Percentiles rank a stretch among this genome's conserved stretches.
Conservation (phyloP, 2,329 filamentous ascomycete genomes). For the Myriosclerotinia duriaeana region DNA sequence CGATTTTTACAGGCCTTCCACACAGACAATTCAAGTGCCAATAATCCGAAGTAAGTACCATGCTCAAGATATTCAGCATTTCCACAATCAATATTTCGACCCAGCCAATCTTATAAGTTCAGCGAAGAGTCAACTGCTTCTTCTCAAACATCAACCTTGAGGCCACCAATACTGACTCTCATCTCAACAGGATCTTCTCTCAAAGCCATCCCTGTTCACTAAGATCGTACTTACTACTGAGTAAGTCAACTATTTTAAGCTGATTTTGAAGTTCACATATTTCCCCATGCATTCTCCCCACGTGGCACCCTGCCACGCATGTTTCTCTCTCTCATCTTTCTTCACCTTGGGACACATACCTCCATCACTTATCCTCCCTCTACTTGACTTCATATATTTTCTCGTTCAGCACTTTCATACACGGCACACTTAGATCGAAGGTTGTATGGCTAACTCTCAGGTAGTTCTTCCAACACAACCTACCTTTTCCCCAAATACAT, state of each 20-base stretch:
- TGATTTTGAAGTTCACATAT: not conserved
- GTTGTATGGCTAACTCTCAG: not conserved
- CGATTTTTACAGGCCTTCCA: not conserved
- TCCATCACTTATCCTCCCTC: not conserved
- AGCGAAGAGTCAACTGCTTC: not conserved
- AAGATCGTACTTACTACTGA: not conserved
- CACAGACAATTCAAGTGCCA: conserved; percentile 4
- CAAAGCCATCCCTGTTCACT: not conserved
- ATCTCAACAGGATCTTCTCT: not conserved
- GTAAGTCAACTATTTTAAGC: not conserved
- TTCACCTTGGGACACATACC: not conserved
- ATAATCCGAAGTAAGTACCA: not conserved
- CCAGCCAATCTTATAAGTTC: not conserved
- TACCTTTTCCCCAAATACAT: not conserved
- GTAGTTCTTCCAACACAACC: not conserved
- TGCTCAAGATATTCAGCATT: not conserved
- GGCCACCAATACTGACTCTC: not conserved
- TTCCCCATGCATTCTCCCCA: not conserved
- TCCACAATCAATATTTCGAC: not conserved
- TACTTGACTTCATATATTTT: not conserved
- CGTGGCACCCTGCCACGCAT: not conserved
- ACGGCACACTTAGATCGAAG: not conserved
- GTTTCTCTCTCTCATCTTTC: not conserved
- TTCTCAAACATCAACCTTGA: not conserved
- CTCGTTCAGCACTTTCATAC: not conserved